phyloP scores from a whole-genome alignment of 2,329 filamentous ascomycete genomes.

The Epichloe gansuensis region DNA sequence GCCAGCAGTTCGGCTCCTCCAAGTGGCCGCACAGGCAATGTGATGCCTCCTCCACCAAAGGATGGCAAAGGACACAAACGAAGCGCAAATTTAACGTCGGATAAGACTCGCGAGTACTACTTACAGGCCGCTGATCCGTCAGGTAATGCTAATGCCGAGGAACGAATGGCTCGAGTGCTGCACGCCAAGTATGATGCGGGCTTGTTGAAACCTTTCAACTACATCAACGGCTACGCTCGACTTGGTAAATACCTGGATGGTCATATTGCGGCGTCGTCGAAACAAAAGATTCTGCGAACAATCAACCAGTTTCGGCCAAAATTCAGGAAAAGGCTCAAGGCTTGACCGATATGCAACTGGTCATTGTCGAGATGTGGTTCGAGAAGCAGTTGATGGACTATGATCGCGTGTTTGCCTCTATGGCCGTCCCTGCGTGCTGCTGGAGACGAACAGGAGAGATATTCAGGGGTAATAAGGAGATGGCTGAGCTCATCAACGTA shows the following conservation, averaged over 20 bases:
- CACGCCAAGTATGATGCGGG: conserved; percentile 95
- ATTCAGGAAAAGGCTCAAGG: conserved; percentile 91
- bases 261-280: conserved; percentile 69
- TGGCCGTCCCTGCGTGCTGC: conserved; percentile 96
- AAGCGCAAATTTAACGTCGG: conserved; percentile 54
- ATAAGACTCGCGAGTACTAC: conserved; percentile 82
- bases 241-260: conserved; percentile 85
- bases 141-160: conserved; percentile 72
- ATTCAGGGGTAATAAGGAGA: conserved; percentile 94
- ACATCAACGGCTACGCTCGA: conserved; percentile 88
- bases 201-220: conserved; percentile 92
- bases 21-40: conserved; percentile 16
- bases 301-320: conserved; percentile 89
- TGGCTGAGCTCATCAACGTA: conserved; percentile 91
- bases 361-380: conserved; percentile 98
- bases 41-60: conserved; percentile 38
- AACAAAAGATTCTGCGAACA: conserved; percentile 84
- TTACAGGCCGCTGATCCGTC: conserved; percentile 92
- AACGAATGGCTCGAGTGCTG: conserved; percentile 88
- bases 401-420: conserved; percentile 94
- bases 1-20: conserved; percentile 12
- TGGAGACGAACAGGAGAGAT: conserved; percentile 97
- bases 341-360: conserved; percentile 85
- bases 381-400: conserved; percentile 95
- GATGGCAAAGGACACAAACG: conserved; percentile 43